phyloP scores from a whole-genome alignment of 2,329 filamentous ascomycete genomes.

The Penicillium glabrum region DNA sequence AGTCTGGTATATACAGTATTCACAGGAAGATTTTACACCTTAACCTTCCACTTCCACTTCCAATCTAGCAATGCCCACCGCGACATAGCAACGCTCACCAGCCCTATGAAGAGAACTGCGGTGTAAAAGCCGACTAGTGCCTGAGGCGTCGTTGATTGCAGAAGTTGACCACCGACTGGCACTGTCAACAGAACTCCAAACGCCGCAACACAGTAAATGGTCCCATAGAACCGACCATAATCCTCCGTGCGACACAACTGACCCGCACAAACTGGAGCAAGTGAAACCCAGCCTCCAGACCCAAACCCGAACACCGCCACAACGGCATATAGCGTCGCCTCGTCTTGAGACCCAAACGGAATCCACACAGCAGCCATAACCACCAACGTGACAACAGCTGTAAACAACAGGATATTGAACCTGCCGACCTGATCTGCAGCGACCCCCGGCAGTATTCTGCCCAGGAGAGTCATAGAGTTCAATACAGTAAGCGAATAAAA shows the following conservation, averaged over 20 bases:
- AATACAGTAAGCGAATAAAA: conserved; percentile 48
- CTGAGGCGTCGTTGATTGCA: conserved; percentile 47
- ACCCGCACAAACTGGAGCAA: conserved; percentile 48
- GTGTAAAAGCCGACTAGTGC: conserved; percentile 50
- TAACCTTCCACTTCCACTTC: conserved; percentile 40
- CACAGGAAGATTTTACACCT: conserved; percentile 20
- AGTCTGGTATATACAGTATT: not conserved
- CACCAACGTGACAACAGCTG: conserved; percentile 39
- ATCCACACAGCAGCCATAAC: conserved; percentile 47
- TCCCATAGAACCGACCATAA: conserved; percentile 50
- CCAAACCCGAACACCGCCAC: conserved; percentile 52
- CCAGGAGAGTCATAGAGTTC: conserved; percentile 45
- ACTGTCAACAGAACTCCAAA: conserved; percentile 49
- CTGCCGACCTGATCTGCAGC: conserved; percentile 45
- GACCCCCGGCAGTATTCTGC: conserved; percentile 46
- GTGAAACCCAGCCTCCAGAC: conserved; percentile 49
- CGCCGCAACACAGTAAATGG: conserved; percentile 48
- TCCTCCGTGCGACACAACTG: conserved; percentile 49
- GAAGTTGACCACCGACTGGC: conserved; percentile 48
- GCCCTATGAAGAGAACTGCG: conserved; percentile 40
- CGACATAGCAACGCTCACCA: conserved; percentile 28
- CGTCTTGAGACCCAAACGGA: conserved; percentile 44
- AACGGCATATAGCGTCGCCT: conserved; percentile 46
- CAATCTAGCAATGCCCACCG: conserved; percentile 39
- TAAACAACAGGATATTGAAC: conserved; percentile 46